Evolutionary conservation across 2,329 filamentous ascomycete species (phyloP), one percentile per base, ranked within the genome.

Genomic region (Alternaria sp.): DNA sequence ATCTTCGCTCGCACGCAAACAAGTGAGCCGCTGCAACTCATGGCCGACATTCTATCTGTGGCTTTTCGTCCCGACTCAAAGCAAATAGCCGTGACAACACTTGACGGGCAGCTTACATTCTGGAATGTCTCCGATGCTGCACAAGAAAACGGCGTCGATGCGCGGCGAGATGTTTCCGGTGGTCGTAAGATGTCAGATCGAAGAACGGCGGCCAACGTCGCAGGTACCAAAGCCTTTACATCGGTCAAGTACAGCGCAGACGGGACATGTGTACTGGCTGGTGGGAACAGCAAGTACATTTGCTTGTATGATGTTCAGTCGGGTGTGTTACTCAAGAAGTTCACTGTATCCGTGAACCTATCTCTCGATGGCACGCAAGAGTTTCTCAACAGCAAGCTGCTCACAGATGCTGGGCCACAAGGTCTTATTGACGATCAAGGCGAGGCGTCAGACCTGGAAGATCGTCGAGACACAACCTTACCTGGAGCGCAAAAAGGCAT

Each of bases 201-300:
- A 49, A 86, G 93, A 62, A 97, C 94, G 3, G 95, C 95, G 3
- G 95, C 95, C 46, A 98, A 97, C 72, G 90, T 91, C 3, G 87
- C 93, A 1, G 93, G 93, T 38, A 97, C 92, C 43, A 99, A 99
- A 78, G 91, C 89, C 67, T 99, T 97, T 82, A 90, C 87, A 72
- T 91, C 91, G 7, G 92, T 99, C 67, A 88, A 87, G 55, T 99
- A 98, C 81, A 97, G 93, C 76, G 91, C 92, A 1, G 95, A 99
- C 75, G 95, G 95, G 12, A 92, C 89, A 64, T 97, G 95, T 71
- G 84, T 99, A 11, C 84, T 99, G 41, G 95, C 94, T 1, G 94
- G 89, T 49, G 95, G 95, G 32, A 97, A 95, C 84, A 97, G 93
- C 89, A 99, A 99, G 82, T 97, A 97, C 79, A 97, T 99, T 54